Base-by-base conservation (phyloP, 2,329 filamentous ascomycete genomes). In the Drechslera avenae region DNA sequence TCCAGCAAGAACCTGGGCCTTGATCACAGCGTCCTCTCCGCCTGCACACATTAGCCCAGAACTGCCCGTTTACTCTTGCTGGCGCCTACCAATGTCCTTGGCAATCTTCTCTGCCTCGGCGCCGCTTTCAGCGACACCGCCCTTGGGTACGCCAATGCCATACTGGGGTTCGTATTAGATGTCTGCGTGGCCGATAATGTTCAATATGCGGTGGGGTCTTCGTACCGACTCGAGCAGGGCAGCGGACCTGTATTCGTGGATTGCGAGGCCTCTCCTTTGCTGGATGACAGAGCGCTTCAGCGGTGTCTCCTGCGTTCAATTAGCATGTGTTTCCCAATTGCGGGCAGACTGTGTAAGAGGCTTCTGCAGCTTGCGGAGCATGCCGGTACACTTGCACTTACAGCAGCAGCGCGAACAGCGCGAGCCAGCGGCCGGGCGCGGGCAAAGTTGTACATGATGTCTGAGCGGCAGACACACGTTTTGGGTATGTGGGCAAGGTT, bases 241-340 rank as follows among this genome's bases (percentile, higher is more conserved):
- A 68, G 91, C 91, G 68, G 94, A 97, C 72, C 93, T 88, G 81
- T 97, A 97, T 82, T 99, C 94, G 83, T 99, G 94, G 73, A 99
- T 96, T 74, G 91, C 94, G 74, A 99, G 85, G 73, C 89, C 87
- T 81, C 94, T 86, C 78, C 83, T 85, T 80, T 97, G 92, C 78
- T 94, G 88, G 72, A 84, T 66, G 79, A 83, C 69, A 83, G 79
- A 76, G 67, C 74, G 78, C 68, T 77, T 79, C 60, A 82, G 66
- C 52, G 82, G 78, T 44, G 78, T 76, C 69, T 86, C 83, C 79
- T 89, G 80, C 45, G 46, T 19, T 48, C 39, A 43, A 57, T 75
- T 48, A 74, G 66, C 58, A 56, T 28, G 37, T 35, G 18, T 18
- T 18, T 41, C 34, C 40, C 62, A 58, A 59, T 62, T 50, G 66